These are phyloP conservation scores for Venturiaceae sp. DNA, from an alignment of 2,329 filamentous ascomycete species.

Conservation along the genomic window DNA sequence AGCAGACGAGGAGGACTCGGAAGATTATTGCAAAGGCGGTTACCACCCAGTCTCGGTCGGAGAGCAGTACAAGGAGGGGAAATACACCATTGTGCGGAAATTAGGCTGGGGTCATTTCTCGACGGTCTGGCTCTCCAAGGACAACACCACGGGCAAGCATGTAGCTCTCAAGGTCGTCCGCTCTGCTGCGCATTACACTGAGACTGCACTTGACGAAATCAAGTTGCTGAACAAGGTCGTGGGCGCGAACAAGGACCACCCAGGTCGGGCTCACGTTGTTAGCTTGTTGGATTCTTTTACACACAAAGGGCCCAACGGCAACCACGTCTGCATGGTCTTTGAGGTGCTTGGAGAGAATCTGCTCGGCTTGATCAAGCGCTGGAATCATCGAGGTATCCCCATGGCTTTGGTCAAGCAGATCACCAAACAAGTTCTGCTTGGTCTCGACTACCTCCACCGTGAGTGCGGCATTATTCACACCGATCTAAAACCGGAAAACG, in stretches of 20 bases:
- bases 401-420: constrained; percentile 97
- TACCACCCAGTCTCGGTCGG: constrained; percentile 93
- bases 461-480: constrained; percentile 99
- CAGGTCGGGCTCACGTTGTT: constrained; percentile 89
- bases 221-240: constrained; percentile 97
- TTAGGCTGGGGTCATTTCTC: constrained; percentile 98
- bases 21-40: constrained; percentile 98
- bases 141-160: constrained; percentile 84
- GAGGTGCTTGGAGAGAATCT: constrained; percentile 95
- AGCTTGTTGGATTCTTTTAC: constrained; percentile 95
- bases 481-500: constrained; percentile 94
- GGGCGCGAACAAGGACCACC: constrained; percentile 86
- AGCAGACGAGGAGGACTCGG: constrained; percentile 95
- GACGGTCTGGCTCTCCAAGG: constrained; percentile 79
- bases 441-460: constrained; percentile 90
- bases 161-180: constrained; percentile 97
- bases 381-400: constrained; percentile 95
- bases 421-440: constrained; percentile 92
- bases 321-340: constrained; percentile 98
- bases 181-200: constrained; percentile 95
- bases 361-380: constrained; percentile 90
- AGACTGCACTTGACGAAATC: constrained; percentile 98
- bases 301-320: constrained; percentile 91
- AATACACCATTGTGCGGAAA: constrained; percentile 93
- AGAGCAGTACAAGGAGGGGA: constrained; percentile 95